phyloP scores from a whole-genome alignment of 129 eudicot species.

The Helianthus annuus region HanXRQr2.0-SUNRISE NC_035435.2:126918832-126919331 shows the following conservation, averaged over 20 bases:
- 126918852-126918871: too few species aligned
- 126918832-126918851: too few species aligned
- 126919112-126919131: constrained; percentile 24
- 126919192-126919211: constrained; percentile 4
- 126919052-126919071: not conserved
- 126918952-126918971: too few species aligned
- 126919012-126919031: not conserved
- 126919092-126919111: constrained; percentile 26
- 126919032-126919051: constrained; percentile 13
- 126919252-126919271: not conserved
- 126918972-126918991: too few species aligned
- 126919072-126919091: constrained; percentile 30
- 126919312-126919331: not conserved
- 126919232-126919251: not conserved
- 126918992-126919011: too few species aligned
- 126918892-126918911: too few species aligned
- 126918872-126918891: too few species aligned
- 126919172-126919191: constrained; percentile 19
- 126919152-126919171: constrained; percentile 50
- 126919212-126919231: not conserved
- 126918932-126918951: too few species aligned
- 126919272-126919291: not conserved
- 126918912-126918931: too few species aligned
- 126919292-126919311: not conserved
- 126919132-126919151: constrained; percentile 38